Percentiles rank a stretch among this genome's conserved stretches.
These are phyloP conservation scores for Polygonum aviculare DNA, from an alignment of 148 eudicot species.

Conservation along the genomic window DNA sequence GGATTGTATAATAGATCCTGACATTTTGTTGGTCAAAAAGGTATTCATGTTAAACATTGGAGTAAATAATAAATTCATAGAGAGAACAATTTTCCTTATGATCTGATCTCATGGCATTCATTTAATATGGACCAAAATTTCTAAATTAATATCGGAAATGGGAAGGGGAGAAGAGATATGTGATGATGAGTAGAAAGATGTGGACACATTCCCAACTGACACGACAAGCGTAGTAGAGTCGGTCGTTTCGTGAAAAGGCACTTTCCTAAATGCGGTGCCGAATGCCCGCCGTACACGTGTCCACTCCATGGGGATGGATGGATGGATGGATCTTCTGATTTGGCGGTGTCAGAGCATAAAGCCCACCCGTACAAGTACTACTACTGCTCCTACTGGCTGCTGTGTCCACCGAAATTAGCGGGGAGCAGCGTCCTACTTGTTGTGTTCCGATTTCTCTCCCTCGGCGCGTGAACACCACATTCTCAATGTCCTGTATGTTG, in stretches of 20 bases:
- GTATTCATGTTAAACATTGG: no score
- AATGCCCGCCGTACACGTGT: background rate
- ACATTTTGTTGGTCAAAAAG: background rate
- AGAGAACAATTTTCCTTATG: no score
- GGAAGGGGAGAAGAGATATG: background rate
- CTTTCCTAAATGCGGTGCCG: background rate
- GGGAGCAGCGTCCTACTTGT: no score
- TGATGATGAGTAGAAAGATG: background rate
- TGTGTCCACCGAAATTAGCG: no score
- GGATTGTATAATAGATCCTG: no score
- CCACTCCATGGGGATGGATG: background rate
- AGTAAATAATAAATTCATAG: no score
- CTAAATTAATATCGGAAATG: background rate
- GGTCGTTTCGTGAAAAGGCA: background rate
- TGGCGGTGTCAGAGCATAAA: background rate
- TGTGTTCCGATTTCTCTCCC: no score
- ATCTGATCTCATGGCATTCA: no score
- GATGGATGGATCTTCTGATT: background rate
- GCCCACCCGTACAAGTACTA: background rate
- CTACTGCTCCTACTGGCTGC: no score
- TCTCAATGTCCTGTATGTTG: no score
- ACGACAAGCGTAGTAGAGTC: background rate
- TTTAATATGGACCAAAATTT: no score
- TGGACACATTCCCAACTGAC: constrained; percentile 8
- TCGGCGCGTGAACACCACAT: no score